Conservation (phyloP, 305 asterid species). For the Nicotiana rustica region DNA sequence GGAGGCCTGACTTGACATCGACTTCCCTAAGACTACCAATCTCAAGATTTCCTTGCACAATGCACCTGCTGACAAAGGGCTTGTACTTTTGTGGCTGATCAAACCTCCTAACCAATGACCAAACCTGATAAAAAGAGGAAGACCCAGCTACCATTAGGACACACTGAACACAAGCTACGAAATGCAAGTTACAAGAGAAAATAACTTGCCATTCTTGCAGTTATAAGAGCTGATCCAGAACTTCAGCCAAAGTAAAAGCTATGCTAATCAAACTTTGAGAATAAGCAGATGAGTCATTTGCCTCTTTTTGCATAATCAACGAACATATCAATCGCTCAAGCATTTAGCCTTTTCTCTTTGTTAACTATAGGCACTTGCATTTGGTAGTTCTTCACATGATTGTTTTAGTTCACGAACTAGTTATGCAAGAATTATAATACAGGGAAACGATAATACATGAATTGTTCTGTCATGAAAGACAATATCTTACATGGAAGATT, state of each 20-base stretch:
- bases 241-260: neutral
- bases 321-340: neutral
- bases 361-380: constrained; percentile 6
- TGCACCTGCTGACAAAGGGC: constrained; percentile 81
- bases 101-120: constrained; percentile 89
- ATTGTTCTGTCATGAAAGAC: neutral
- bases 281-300: neutral
- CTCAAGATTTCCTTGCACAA: constrained; percentile 70
- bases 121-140: constrained; percentile 58
- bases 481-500: neutral
- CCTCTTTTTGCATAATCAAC: constrained; percentile 3
- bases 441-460: neutral
- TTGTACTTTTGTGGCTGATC: constrained; percentile 92
- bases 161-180: neutral
- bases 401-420: neutral
- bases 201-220: neutral
- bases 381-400: neutral
- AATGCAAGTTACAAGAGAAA: constrained; percentile 17
- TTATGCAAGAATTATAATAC: neutral
- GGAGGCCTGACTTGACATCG: constrained; percentile 86
- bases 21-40: constrained; percentile 85
- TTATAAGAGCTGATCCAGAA: neutral
- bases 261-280: constrained; percentile 15
- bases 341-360: neutral
- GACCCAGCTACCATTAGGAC: constrained; percentile 25